Evolutionary conservation across 345 rosid species (phyloP), one percentile per base, ranked within the genome.

Genomic region (Pistacia atlantica): DNA sequence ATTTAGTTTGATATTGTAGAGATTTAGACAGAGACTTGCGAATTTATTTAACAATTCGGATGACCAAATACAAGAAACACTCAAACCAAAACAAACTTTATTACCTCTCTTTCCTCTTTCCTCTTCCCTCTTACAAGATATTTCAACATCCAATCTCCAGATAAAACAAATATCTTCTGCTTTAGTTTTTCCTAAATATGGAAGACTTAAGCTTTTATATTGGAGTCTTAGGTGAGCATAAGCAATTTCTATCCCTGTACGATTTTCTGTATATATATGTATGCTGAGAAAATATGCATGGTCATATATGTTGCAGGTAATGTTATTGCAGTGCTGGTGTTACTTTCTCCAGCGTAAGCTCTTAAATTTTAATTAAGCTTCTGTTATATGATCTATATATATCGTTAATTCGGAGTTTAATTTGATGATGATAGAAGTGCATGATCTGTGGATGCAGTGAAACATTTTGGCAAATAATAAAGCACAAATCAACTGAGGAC

Each of bases 271-370:
- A 25, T 5, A 7, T 42, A 7, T 42, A 42, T 25, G 25, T 42
- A 42, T 5, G 46, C 46, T 5, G 46, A 42, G 8, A 42, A 42
- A 42, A 1, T 7, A 42, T 42, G 8, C 46, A 42, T 65, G 51
- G 67, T 45, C 35, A 1, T 78, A 38, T 25, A 10, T 63, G 57
- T 81, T 83, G 76, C 92, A 93, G 94, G 97, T 63, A 91, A 89
- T 80, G 74, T 91, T 17, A 89, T 89, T 69, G 90, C 98, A 28
- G 89, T 90, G 18, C 84, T 91, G 54, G 80, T 93, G 68, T 93
- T 93, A 80, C 94, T 93, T 73, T 81, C 98, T 60, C 98, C 98
- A 5, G 74, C 85, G 98, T 93, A 83, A 84, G 85, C 72, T 42
- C 16, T 20, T 51, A 2, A 11, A 11, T 4, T 11, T 54, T 54